A percentile compares a stretch with the other conserved stretches of the same genome.
Conservation (phyloP, 2,329 filamentous ascomycete genomes). For the Fusarium compactum region DNA sequence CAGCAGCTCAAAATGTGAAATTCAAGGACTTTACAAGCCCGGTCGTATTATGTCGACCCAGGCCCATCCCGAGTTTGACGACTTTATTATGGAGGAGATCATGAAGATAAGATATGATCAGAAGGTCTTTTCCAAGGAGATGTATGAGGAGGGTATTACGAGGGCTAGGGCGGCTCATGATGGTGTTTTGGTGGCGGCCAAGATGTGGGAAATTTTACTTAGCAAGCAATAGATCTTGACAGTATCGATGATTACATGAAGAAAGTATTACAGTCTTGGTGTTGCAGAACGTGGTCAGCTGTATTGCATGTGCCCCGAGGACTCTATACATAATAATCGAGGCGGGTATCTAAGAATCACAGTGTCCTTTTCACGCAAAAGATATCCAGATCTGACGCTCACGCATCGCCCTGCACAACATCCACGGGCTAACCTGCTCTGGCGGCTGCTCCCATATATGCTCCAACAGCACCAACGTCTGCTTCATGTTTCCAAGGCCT, state of each 20-base stretch:
- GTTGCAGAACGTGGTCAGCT: not conserved
- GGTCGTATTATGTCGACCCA: slow-evolving; percentile 55
- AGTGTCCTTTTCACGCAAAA: slow-evolving; percentile 54
- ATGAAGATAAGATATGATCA: slow-evolving; percentile 46
- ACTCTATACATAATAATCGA: slow-evolving; percentile 9
- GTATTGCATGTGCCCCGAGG: slow-evolving; percentile 20
- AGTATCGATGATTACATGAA: not conserved
- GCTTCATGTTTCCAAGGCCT: slow-evolving; percentile 60
- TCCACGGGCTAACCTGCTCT: slow-evolving; percentile 56
- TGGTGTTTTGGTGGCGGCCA: slow-evolving; percentile 45
- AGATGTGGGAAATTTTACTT: slow-evolving; percentile 47
- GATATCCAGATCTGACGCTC: slow-evolving; percentile 62
- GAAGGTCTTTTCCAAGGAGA: slow-evolving; percentile 45
- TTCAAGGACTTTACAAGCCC: slow-evolving; percentile 57
- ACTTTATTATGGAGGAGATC: slow-evolving; percentile 52
- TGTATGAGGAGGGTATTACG: slow-evolving; percentile 46
- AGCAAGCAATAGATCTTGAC: not conserved
- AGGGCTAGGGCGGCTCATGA: slow-evolving; percentile 47
- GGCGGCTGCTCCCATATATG: slow-evolving; percentile 56
- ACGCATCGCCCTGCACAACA: slow-evolving; percentile 59
- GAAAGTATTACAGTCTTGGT: not conserved
- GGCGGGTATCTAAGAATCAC: slow-evolving; percentile 19
- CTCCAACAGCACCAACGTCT: slow-evolving; percentile 57
- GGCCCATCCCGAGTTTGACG: slow-evolving; percentile 59
- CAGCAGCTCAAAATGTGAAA: slow-evolving; percentile 52